A percentile compares a stretch with the other conserved stretches of the same genome.
phyloP scores from a whole-genome alignment of 2,329 filamentous ascomycete genomes.

The Pezicula neosporulosa region DNA sequence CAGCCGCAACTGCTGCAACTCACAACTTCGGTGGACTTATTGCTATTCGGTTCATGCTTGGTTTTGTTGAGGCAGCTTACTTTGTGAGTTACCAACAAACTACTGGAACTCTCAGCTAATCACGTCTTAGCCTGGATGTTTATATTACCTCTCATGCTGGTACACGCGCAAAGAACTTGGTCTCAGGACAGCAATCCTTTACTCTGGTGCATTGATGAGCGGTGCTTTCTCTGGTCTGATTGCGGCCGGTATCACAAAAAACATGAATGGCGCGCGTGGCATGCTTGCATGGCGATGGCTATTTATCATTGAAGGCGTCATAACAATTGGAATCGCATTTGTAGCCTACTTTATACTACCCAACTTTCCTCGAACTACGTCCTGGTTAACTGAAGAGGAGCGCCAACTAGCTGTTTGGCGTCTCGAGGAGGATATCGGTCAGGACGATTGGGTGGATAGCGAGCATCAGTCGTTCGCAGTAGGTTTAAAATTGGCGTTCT shows the following conservation, averaged over 20 bases:
- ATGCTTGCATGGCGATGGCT: slow-evolving; percentile 62
- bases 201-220: slow-evolving; percentile 65
- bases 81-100: slow-evolving; percentile 35
- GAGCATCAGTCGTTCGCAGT: slow-evolving; percentile 52
- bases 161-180: slow-evolving; percentile 68
- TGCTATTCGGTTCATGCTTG: slow-evolving; percentile 45
- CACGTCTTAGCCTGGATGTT: slow-evolving; percentile 44
- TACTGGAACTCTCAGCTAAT: slow-evolving; percentile 1
- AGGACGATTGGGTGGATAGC: slow-evolving; percentile 58
- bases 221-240: slow-evolving; percentile 69
- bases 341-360: slow-evolving; percentile 58
- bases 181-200: slow-evolving; percentile 62
- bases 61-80: slow-evolving; percentile 52
- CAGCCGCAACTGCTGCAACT: slow-evolving; percentile 43
- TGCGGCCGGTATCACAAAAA: slow-evolving; percentile 61
- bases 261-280: slow-evolving; percentile 56
- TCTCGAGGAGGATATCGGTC: slow-evolving; percentile 60
- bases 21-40: slow-evolving; percentile 43
- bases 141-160: slow-evolving; percentile 64
- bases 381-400: slow-evolving; percentile 55
- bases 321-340: slow-evolving; percentile 60
- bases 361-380: slow-evolving; percentile 60
- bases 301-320: slow-evolving; percentile 67
- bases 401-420: slow-evolving; percentile 55
- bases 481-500: slow-evolving; percentile 48